Percentiles rank a stretch among this genome's conserved stretches.
phyloP scores from a whole-genome alignment of 2,329 filamentous ascomycete species.

The Fusarium piperis region DNA sequence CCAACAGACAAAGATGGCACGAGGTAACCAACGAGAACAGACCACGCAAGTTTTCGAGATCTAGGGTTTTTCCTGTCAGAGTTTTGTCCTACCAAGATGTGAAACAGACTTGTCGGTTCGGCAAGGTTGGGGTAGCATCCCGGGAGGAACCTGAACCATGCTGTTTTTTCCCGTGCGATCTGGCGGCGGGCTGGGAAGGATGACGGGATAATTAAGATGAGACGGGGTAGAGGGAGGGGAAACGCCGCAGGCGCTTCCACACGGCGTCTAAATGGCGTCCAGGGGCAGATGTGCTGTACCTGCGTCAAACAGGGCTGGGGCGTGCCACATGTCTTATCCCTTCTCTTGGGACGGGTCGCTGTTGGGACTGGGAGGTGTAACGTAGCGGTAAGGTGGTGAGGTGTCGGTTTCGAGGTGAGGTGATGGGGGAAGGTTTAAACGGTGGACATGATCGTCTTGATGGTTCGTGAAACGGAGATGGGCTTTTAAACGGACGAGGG shows the following conservation, averaged over 20 bases:
- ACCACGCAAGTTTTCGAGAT: not conserved
- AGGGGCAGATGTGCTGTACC: slow-evolving; percentile 6
- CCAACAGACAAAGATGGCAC: not conserved
- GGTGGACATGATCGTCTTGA: slow-evolving; percentile 7
- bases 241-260: slow-evolving; percentile 14
- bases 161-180: not conserved
- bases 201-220: slow-evolving; percentile 11
- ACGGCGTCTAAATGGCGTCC: slow-evolving; percentile 17
- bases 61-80: not conserved
- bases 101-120: slow-evolving; percentile 2
- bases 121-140: slow-evolving; percentile 6
- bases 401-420: not conserved
- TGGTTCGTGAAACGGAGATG: not conserved
- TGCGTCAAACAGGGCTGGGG: slow-evolving; percentile 9
- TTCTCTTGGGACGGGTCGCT: slow-evolving; percentile 3
- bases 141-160: slow-evolving; percentile 5
- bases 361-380: not conserved
- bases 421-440: slow-evolving; percentile 1
- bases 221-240: slow-evolving; percentile 5
- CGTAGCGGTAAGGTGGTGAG: slow-evolving; percentile 1
- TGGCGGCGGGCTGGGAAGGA: not conserved
- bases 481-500: not conserved
- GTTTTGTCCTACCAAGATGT: slow-evolving; percentile 3
- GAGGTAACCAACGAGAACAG: not conserved
- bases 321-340: slow-evolving; percentile 12